Percentiles rank a stretch among this genome's conserved stretches.
Evolutionary conservation across 2,329 filamentous ascomycete species (phyloP).

Genomic region (Anisogramma anomala): DNA sequence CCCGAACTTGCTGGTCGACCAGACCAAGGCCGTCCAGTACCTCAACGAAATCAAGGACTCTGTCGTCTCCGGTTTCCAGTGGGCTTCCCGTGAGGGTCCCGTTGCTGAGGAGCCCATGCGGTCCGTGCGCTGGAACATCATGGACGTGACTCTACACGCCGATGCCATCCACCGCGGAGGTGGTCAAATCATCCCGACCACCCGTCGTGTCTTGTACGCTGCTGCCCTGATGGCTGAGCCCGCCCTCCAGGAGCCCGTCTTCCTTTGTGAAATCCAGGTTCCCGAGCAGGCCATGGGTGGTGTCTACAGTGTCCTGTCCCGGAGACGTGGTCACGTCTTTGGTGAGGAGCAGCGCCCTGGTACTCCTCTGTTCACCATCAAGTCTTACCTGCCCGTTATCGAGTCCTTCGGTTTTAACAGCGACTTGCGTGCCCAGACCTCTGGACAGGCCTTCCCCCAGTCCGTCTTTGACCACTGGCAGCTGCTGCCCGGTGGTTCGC

Average conservation of each 20-base stretch:
- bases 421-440: slow-evolving; percentile 86
- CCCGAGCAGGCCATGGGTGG: slow-evolving; percentile 98
- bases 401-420: slow-evolving; percentile 72
- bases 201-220: slow-evolving; percentile 95
- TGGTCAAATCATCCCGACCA: slow-evolving; percentile 96
- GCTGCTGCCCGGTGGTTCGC: slow-evolving; percentile 84
- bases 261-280: slow-evolving; percentile 98
- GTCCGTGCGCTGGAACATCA: slow-evolving; percentile 93
- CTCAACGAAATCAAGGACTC: slow-evolving; percentile 99
- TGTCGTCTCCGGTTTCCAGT: slow-evolving; percentile 99
- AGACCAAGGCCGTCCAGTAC: slow-evolving; percentile 99
- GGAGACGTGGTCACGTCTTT: slow-evolving; percentile 98
- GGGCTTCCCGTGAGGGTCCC: slow-evolving; percentile 95
- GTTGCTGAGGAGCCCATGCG: slow-evolving; percentile 98
- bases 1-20: slow-evolving; percentile 96
- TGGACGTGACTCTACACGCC: slow-evolving; percentile 98
- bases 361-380: slow-evolving; percentile 97
- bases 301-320: slow-evolving; percentile 98
- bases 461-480: slow-evolving; percentile 99
- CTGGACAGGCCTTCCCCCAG: slow-evolving; percentile 98
- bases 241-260: slow-evolving; percentile 89
- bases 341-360: slow-evolving; percentile 94
- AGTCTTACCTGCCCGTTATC: slow-evolving; percentile 31
- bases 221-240: slow-evolving; percentile 83
- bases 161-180: slow-evolving; percentile 99